Evolutionary conservation across 805 yeast species (phyloP), one percentile per base, ranked within the genome.

Genomic region (Ogataea salicorniae): DNA sequence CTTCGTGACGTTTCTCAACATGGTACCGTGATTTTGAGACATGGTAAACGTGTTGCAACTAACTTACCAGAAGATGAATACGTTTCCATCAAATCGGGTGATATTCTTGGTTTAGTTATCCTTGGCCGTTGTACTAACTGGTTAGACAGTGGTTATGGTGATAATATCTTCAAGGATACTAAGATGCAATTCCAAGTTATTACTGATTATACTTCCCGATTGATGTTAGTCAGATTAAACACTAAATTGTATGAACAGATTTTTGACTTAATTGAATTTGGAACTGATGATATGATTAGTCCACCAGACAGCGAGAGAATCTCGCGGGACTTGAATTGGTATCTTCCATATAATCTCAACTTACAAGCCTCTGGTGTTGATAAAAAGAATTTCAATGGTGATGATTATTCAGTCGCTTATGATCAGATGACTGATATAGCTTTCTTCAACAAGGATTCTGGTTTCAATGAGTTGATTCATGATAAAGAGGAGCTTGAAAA

Each of bases 171-270:
- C 48, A 50, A 40, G 41, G 45, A 53, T 43, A 54, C 61, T 11
- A 59, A 53, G 39, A 16, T 59, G n/a, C 64, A 59, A 41, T 50
- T 60, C 13, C 54, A 54, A 34, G 55, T 55, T 36, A 44, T 45
- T 13, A 49, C 55, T 11, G 55, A 57, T 39, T 38, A 51, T 34
- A 43, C 44, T 22, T 31, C 43, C 6, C 17, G 16, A 13, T 33
- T 60, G 20, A n/a, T 38, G 31, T 42, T 58, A 34, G 48, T 57
- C 29, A 46, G 46, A 34, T 45, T 60, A 31, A 46, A 58, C 47
- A 47, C 52, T 5, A 31, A 35, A 26, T 37, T 31, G 9, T 33
- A 7, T 26, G 41, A 39, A 15, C 23, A 14, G 14, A 17, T 26
- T 26, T 26, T 26, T 26, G 9, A 26, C 31, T 26, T 26, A 11